phyloP scores from a whole-genome alignment of 2,329 filamentous ascomycete species.

The Cladosporium sp. region DNA sequence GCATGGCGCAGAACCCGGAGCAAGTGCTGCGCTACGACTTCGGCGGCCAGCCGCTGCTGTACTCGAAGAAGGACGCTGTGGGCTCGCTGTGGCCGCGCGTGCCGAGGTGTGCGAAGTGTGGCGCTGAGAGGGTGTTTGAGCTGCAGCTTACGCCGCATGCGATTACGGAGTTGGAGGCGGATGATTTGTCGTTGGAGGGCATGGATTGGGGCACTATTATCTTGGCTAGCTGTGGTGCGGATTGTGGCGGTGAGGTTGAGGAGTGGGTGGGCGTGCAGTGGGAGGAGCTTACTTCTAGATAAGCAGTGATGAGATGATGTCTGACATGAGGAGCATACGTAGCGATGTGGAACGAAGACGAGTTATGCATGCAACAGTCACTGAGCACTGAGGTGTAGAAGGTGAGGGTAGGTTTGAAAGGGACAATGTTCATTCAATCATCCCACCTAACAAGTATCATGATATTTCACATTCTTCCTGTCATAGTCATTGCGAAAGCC shows the following conservation, averaged over 20 bases:
- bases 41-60: slow-evolving; percentile 62
- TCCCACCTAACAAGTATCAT: neutral
- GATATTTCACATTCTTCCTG: slow-evolving; percentile 10
- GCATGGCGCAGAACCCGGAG: slow-evolving; percentile 51
- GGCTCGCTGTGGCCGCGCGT: slow-evolving; percentile 58
- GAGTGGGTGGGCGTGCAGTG: slow-evolving; percentile 99
- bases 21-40: slow-evolving; percentile 54
- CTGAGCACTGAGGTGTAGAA: neutral
- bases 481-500: slow-evolving; percentile 10
- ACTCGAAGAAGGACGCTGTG: slow-evolving; percentile 73
- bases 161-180: slow-evolving; percentile 81
- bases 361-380: neutral
- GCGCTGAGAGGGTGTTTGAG: slow-evolving; percentile 77
- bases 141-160: slow-evolving; percentile 88
- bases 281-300: slow-evolving; percentile 63
- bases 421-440: neutral
- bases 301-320: neutral
- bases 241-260: slow-evolving; percentile 73
- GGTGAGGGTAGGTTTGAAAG: neutral
- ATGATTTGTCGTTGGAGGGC: slow-evolving; percentile 67
- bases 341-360: neutral
- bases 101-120: slow-evolving; percentile 76
- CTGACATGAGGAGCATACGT: neutral
- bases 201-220: slow-evolving; percentile 99
- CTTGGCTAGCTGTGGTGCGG: slow-evolving; percentile 76